These are phyloP conservation scores for Angomonas ambiguus DNA, from an alignment of 208 protist species.

Conservation along the genomic window DNA sequence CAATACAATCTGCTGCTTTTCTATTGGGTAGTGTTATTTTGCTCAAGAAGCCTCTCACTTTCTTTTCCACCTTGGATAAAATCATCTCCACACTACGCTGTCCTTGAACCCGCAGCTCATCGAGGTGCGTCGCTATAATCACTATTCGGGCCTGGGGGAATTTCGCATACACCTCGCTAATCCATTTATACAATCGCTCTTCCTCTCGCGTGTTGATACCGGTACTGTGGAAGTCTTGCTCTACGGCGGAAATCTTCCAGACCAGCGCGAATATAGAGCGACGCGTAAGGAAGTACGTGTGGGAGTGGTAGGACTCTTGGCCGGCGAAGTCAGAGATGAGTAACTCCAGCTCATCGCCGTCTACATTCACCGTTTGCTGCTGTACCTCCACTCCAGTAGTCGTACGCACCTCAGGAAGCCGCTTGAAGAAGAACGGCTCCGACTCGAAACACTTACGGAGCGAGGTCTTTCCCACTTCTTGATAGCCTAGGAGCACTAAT, in stretches of 20 bases:
- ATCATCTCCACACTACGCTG: conserved; percentile 86
- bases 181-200: conserved; percentile 79
- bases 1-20: not conserved
- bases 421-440: conserved; percentile 77
- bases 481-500: conserved; percentile 78
- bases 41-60: conserved; percentile 60
- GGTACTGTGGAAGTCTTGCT: conserved; percentile 77
- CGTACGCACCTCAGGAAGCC: conserved; percentile 70
- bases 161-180: conserved; percentile 85
- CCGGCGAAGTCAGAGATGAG: conserved; percentile 84
- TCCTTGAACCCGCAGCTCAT: conserved; percentile 79
- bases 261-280: conserved; percentile 85
- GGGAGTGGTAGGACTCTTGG: conserved; percentile 84
- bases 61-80: conserved; percentile 69
- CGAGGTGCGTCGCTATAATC: conserved; percentile 84
- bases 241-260: conserved; percentile 87
- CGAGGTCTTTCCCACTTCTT: conserved; percentile 89
- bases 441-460: conserved; percentile 86
- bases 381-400: conserved; percentile 81
- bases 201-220: conserved; percentile 80
- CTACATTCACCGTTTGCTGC: conserved; percentile 47
- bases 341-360: conserved; percentile 57
- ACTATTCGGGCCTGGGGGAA: conserved; percentile 69
- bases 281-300: conserved; percentile 82
- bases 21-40: conserved; percentile 19